Percentiles rank a stretch among this genome's conserved stretches.
Conservation (phyloP, 257 asterid genomes). For the Cruciata laevipes region DNA sequence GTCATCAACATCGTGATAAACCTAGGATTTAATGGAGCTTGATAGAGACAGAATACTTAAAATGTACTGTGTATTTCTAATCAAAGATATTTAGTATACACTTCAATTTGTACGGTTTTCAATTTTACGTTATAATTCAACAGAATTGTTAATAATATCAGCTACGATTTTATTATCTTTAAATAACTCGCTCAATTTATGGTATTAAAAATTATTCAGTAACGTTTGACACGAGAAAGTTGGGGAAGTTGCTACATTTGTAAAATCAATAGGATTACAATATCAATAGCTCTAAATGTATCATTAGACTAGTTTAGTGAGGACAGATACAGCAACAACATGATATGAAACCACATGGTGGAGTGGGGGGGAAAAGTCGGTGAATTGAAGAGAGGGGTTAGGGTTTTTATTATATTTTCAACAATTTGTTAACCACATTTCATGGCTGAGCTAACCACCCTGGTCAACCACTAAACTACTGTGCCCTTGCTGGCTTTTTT, state of each 20-base stretch:
- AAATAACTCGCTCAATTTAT: too few species aligned
- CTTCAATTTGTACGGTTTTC: too few species aligned
- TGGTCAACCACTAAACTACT: slow-evolving; percentile 36
- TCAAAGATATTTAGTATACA: too few species aligned
- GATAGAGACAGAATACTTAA: too few species aligned
- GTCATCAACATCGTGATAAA: neutral
- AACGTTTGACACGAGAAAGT: too few species aligned
- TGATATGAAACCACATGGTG: neutral
- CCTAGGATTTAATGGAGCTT: neutral
- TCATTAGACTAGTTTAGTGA: too few species aligned
- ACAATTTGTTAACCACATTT: slow-evolving; percentile 23
- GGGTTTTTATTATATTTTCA: neutral
- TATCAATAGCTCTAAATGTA: neutral
- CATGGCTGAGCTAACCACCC: slow-evolving; percentile 27
- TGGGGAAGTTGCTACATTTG: too few species aligned
- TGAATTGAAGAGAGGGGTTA: slow-evolving; percentile 15
- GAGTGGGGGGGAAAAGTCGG: slow-evolving; percentile 11
- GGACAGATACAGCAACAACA: neutral
- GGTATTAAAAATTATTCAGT: too few species aligned
- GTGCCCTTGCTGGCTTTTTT: neutral
- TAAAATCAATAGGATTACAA: neutral
- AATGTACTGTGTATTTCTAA: too few species aligned
- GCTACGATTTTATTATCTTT: too few species aligned
- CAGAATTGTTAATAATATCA: too few species aligned
- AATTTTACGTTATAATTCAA: too few species aligned